Evolutionary conservation across 1,284 basidiomycete genomes (phyloP), one percentile per base, ranked within the genome.

Genomic region (Cutaneotrichosporon sp.): DNA sequence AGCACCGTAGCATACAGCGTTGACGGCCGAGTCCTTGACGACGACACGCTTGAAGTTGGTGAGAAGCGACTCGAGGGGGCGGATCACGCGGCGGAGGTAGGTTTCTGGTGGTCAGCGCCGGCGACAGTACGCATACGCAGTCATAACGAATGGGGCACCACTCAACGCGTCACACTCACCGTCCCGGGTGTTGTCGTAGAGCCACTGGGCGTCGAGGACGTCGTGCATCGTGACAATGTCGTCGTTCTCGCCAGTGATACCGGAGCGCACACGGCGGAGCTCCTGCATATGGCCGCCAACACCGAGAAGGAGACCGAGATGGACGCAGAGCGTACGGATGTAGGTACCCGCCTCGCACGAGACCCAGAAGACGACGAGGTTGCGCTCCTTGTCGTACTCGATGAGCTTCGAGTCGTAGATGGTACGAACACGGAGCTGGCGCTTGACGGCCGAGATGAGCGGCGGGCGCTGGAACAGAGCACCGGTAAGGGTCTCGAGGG

Each of bases 241-340:
- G 75, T 98, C 96, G 74, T 90, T 91, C 78, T 99, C 96, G 52
- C 87, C 88, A 79, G 97, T 86, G 43, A 93, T 94, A 72, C 96
- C 96, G 72, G 87, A 90, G 61, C 96, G 81, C 9, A 98, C 94
- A 70, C 96, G 81, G 64, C 96, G 81, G 50, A 99, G 82, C 75
- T 99, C 96, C 78, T 99, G 94, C 96, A 99, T 99, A 77, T 99
- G 96, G 27, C 92, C 96, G 34, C 96, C 96, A 42, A 98, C 94
- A 62, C 96, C 96, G 47, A 98, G 80, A 42, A 99, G 63, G 45
- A 99, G 80, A 60, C 96, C 96, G 50, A 99, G 79, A 77, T 99
- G 96, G 22, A 99, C 96, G 74, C 96, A 98, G 54, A 98, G 80
- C 3, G 94, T 99, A 72, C 94, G 88, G 71, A 98, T 97, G 76